Base-by-base conservation (phyloP, 2,329 filamentous ascomycete species). In the Dactylella cylindrospora region DNA sequence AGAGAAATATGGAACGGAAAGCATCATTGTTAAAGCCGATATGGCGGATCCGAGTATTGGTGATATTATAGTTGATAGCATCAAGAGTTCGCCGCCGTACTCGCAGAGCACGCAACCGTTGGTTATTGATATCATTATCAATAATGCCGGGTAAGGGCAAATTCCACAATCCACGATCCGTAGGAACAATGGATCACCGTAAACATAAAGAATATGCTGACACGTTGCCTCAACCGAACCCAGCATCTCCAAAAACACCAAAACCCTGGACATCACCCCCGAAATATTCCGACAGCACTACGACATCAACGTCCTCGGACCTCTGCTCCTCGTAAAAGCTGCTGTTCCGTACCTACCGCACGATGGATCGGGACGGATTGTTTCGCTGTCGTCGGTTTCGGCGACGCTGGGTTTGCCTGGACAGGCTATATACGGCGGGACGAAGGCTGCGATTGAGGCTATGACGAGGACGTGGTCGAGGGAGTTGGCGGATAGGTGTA, bases 111-210 rank as follows among this genome's bases (percentile, higher is more conserved):
- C 66, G 55, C 68, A 41, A 68, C 67, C 4, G 70, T 73, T 89
- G 71, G 81, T 84, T 69, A 79, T 95, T 69, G 88, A 94, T 74
- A 88, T 95, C 64, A 76, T 95, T 47, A 76, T 95, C 76, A 94
- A 95, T 79, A 95, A 94, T 72, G 89, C 90, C 23, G 90, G 88
- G 53, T 57, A 17, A 20, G 52, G 29, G 10, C 9, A 19, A n/a
- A n/a, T n/a, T n/a, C n/a, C n/a, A n/a, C n/a, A n/a, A n/a, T n/a
- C n/a, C n/a, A n/a, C n/a, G n/a, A n/a, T n/a, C n/a, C n/a, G n/a
- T n/a, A n/a, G n/a, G n/a, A n/a, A n/a, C n/a, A n/a, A 32, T 5
- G 22, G 38, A 43, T n/a, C 13, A 5, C 5, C 15, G 12, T n/a
- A 5, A 20, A 43, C n/a, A n/a, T n/a, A n/a, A n/a, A n/a, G n/a